Evolutionary conservation across 192 early-diverging fungal genomes (phyloP).

Genomic region (Backusella psychrophila): DNA sequence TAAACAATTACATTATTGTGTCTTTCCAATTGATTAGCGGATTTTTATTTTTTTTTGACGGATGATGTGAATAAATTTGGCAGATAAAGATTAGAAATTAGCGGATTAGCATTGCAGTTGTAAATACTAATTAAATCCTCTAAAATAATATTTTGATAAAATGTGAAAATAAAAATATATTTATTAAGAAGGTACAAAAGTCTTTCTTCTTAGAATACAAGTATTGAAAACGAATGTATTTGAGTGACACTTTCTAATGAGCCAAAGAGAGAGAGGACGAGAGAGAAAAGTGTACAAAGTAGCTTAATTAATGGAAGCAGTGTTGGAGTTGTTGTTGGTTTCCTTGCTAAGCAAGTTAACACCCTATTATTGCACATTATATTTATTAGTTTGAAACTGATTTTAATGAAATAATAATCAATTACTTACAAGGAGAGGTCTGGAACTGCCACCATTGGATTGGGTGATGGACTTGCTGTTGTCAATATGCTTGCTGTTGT

Average conservation of each 20-base stretch:
- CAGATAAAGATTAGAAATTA: too few relatives aligned
- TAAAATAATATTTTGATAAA: too few relatives aligned
- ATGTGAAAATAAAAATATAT: too few relatives aligned
- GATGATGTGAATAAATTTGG: too few relatives aligned
- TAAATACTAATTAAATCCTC: too few relatives aligned
- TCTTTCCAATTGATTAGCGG: too few relatives aligned
- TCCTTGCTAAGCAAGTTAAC: background rate
- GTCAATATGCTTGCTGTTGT: background rate
- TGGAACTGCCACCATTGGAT: background rate
- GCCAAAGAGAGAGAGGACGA: background rate
- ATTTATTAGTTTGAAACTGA: background rate
- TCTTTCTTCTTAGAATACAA: background rate
- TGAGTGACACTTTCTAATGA: background rate
- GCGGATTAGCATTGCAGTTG: too few relatives aligned
- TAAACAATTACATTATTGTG: too few relatives aligned
- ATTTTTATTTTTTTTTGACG: too few relatives aligned
- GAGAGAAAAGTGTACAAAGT: background rate
- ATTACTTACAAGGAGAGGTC: background rate
- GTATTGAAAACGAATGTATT: background rate
- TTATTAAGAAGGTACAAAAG: background rate
- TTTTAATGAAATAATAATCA: background rate
- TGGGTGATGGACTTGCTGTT: background rate
- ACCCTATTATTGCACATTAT: background rate
- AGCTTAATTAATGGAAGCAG: background rate
- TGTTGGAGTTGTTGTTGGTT: background rate